Base-by-base conservation (phyloP, 176 grass and related monocot genomes). In the Bonia amplexicaulis region DNA sequence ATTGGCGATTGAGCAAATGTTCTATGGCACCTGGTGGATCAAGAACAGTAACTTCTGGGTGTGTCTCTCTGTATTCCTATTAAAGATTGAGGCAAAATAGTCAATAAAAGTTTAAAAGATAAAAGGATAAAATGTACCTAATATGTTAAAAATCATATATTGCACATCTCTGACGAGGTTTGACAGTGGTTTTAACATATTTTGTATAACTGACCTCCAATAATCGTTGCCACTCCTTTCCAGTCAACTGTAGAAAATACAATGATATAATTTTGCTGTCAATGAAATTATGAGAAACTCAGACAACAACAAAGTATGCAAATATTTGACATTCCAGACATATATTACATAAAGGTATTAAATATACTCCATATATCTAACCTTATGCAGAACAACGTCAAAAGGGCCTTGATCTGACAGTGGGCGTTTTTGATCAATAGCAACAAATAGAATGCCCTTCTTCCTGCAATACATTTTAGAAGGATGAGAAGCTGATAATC, bases 381-480 rank as follows among this genome's bases (percentile, higher is more conserved):
- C 96, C 96, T 99, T 99, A 75, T 99, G 96, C 77, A 99, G 87
- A 89, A 99, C 80, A 82, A 99, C 87, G 66, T 99, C 93, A 85
- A 99, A 99, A 80, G 96, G 96, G 41, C 96, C 96, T 99, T 99
- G 96, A 51, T 99, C 90, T 35, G 90, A 87, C 57, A 99, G 79
- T 22, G 93, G 84, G 2, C 79, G 81, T 54, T 83, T 92, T 19
- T 89, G 88, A 86, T 99, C 96, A 79, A 99, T 96, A 77, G 91
- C 80, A 79, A 99, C 93, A 89, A 99, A 99, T 15, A 80, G 69
- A 89, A 99, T 96, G 66, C 96, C 96, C 60, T 96, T 96, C 85
- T 92, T 99, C 84, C 96, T 99, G 93, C 80, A 84, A 33, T 22
- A 76, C 4, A 4, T 91, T 84, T 84, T 37, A 45, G 12, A 80